A percentile compares a stretch with the other conserved stretches of the same genome.
These are phyloP conservation scores for Blastocladiella emersonii DNA, from an alignment of 371 early-diverging fungal genomes.

Conservation along the genomic window DNA sequence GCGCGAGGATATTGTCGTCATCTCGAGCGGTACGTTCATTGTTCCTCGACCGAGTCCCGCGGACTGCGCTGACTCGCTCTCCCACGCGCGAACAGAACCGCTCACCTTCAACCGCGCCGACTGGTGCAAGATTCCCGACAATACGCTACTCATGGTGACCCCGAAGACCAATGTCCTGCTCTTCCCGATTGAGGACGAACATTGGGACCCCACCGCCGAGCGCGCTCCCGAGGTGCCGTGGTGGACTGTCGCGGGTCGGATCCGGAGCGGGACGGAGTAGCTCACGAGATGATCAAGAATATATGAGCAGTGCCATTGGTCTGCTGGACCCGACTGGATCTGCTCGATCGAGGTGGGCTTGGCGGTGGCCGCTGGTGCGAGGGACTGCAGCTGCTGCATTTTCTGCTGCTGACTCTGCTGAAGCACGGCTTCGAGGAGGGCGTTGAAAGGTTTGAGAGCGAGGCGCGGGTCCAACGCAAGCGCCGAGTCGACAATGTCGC, in stretches of 20 bases:
- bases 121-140: conserved; percentile 68
- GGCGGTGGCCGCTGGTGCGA: too few species aligned
- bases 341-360: too few species aligned
- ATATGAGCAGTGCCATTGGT: too few species aligned
- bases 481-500: too few species aligned
- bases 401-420: too few species aligned
- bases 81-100: conserved; percentile 44
- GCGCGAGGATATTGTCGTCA: conserved; percentile 67
- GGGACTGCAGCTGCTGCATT: too few species aligned
- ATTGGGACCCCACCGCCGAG: conserved; percentile 21
- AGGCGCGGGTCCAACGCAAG: too few species aligned
- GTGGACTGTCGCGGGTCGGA: conserved; percentile 4
- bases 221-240: conserved; percentile 4
- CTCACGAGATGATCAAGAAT: too few species aligned
- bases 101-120: conserved; percentile 69
- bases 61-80: neutral
- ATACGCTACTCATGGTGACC: conserved; percentile 59
- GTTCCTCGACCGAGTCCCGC: neutral
- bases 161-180: conserved; percentile 57
- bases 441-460: too few species aligned
- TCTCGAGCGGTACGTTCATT: conserved; percentile 46
- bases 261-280: neutral
- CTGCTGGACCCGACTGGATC: too few species aligned
- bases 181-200: conserved; percentile 59
- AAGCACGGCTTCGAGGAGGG: too few species aligned